Percentiles rank a stretch among this genome's conserved stretches.
Conservation (phyloP, 139 green algal species). For the Picochlorum sp. region DNA sequence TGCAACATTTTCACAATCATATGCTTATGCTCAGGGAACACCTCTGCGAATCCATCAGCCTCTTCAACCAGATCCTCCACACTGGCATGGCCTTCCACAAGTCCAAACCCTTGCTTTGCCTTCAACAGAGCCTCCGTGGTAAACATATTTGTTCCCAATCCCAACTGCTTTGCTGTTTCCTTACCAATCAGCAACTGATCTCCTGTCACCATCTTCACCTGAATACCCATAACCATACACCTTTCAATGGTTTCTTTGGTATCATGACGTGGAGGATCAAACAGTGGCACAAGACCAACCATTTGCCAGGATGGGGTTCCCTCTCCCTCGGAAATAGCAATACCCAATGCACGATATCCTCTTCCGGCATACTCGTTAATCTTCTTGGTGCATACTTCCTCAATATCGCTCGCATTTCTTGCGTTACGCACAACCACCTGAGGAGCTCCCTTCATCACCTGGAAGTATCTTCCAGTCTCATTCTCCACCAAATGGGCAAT, state of each 20-base stretch:
- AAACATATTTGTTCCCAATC: conserved; percentile 73
- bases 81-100: conserved; percentile 35
- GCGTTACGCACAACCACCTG: conserved; percentile 56
- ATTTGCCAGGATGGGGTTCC: conserved; percentile 44
- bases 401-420: conserved; percentile 43
- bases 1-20: conserved; percentile 73
- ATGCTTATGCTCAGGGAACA: conserved; percentile 88
- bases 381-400: conserved; percentile 46
- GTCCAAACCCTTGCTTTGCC: conserved; percentile 34
- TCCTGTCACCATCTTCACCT: conserved; percentile 86
- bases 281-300: conserved; percentile 62
- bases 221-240: conserved; percentile 50
- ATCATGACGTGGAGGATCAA: conserved; percentile 76
- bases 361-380: conserved; percentile 69
- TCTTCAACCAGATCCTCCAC: conserved; percentile 62
- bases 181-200: conserved; percentile 79
- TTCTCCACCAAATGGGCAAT: conserved; percentile 42
- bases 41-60: conserved; percentile 74
- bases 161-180: conserved; percentile 73
- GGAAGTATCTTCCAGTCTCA: conserved; percentile 35
- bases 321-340: conserved; percentile 48
- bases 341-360: conserved; percentile 66
- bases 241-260: conserved; percentile 70
- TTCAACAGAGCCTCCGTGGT: conserved; percentile 49
- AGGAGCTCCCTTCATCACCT: conserved; percentile 69